These are phyloP conservation scores for Fusarium albidum DNA, from an alignment of 2,329 filamentous ascomycete species.

Conservation along the genomic window DNA sequence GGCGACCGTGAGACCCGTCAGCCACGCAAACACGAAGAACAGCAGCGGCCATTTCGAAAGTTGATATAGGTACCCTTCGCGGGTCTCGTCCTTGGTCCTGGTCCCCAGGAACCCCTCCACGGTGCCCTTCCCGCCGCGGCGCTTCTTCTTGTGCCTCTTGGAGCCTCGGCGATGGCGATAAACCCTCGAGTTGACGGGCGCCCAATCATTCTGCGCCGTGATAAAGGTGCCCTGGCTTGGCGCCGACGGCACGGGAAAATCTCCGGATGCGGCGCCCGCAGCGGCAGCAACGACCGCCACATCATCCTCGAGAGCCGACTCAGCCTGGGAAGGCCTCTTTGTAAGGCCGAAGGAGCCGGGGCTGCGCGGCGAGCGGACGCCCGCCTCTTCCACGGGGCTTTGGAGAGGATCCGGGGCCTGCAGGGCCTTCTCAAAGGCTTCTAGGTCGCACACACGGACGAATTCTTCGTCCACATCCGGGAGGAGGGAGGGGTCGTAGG, in stretches of 20 bases:
- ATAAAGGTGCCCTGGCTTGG: slow-evolving; percentile 68
- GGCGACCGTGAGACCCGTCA: slow-evolving; percentile 71
- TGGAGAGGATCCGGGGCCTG: slow-evolving; percentile 81
- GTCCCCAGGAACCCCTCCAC: slow-evolving; percentile 56
- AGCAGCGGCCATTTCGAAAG: slow-evolving; percentile 93
- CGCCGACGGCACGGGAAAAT: slow-evolving; percentile 37
- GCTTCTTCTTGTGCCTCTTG: slow-evolving; percentile 43
- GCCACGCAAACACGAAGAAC: slow-evolving; percentile 80
- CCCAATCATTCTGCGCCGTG: slow-evolving; percentile 95
- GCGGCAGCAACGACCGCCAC: slow-evolving; percentile 49
- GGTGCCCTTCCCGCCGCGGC: slow-evolving; percentile 48
- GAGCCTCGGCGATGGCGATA: slow-evolving; percentile 49
- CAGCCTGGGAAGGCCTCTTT: slow-evolving; percentile 49
- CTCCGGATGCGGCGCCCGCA: slow-evolving; percentile 50
- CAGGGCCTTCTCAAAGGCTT: slow-evolving; percentile 82
- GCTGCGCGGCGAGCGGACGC: slow-evolving; percentile 53
- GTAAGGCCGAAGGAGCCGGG: slow-evolving; percentile 53
- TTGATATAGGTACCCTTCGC: slow-evolving; percentile 90
- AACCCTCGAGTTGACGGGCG: slow-evolving; percentile 81
- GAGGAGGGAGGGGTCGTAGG: slow-evolving; percentile 73
- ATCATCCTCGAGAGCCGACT: slow-evolving; percentile 43
- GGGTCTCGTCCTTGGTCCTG: slow-evolving; percentile 85
- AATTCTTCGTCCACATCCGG: slow-evolving; percentile 87
- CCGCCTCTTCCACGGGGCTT: slow-evolving; percentile 62
- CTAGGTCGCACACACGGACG: slow-evolving; percentile 74